Base-by-base conservation (phyloP, 768 basidiomycete species). In the Strobilomyces echinocephalus region DNA sequence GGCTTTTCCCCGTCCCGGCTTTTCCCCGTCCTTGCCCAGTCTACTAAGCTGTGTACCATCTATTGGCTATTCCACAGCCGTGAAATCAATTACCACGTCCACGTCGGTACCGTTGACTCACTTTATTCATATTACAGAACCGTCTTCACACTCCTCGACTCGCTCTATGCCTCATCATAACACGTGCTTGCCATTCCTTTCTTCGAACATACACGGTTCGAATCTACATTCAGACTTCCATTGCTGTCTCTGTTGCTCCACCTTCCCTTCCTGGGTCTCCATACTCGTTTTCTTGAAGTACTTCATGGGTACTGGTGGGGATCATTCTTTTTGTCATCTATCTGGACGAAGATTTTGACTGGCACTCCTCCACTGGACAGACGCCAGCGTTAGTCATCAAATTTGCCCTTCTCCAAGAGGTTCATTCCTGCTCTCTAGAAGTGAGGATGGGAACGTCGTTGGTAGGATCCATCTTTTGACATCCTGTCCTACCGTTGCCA, bases 181-280 rank as follows among this genome's bases (percentile, higher is more conserved):
- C 64, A 64, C 60, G 57, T 70, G 58, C 20, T 30, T 21, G 9
- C 35, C 47, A 16, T 16, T 16, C 21, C 45, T 43, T 52, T 20
- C 28, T 18, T 34, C 15, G 64, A 72, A 71, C 21, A 72, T 83
- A 77, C 18, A 74, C 80, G 10, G 69, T 83, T 26, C 77, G 80
- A 8, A 82, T 80, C n/a, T n/a, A n/a, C n/a, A n/a, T n/a, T n/a
- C n/a, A n/a, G 4, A 71, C 76, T 16, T 76, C 77, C 8, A 78
- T 81, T 47, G 70, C 77, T 14, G 75, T 81, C 28, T 74, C 80
- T 1, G 65, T 71, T 2, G 74, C 78, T 1, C 67, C 72, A 1
- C 77, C 80, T 15, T 74, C 79, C 16, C 76, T 79, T 0, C 77
- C 1, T 72, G 74, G 14, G 74, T 81, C 24, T 80, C 80, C 5